These are phyloP conservation scores for Colletotrichum sp. DNA, from an alignment of 2,329 filamentous ascomycete species.

Conservation along the genomic window DNA sequence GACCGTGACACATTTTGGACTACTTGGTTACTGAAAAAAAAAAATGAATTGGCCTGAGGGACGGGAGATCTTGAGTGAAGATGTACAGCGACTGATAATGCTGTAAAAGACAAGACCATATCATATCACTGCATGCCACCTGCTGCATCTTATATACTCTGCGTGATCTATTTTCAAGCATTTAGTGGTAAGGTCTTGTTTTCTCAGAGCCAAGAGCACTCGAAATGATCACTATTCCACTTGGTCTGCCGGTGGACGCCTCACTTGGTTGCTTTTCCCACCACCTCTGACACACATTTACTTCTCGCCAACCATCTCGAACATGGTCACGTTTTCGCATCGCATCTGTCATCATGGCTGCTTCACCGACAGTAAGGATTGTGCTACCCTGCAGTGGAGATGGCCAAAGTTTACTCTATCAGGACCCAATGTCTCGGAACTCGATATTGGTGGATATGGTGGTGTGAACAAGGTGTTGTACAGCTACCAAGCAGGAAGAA, in stretches of 20 bases:
- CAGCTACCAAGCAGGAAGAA: not conserved
- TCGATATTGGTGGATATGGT: not conserved
- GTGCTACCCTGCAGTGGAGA: not conserved
- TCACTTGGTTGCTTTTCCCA: conserved; percentile 16
- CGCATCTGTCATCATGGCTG: not conserved
- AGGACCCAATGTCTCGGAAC: conserved; percentile 19
- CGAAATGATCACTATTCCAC: conserved; percentile 9
- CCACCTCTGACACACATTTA: not conserved
- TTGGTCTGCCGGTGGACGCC: conserved; percentile 18
- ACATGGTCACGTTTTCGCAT: not conserved
- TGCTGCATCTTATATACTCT: conserved; percentile 3
- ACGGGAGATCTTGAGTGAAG: not conserved
- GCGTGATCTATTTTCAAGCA: not conserved
- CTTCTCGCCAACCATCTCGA: conserved; percentile 15
- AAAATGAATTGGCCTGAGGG: not conserved
- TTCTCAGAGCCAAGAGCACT: not conserved
- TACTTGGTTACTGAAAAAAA: too few species aligned
- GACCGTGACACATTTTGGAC: conserved; percentile 57
- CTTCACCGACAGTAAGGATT: not conserved
- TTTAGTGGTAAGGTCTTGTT: not conserved
- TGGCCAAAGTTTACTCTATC: not conserved
- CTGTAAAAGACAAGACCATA: not conserved
- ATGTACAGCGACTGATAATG: not conserved
- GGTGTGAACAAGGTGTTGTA: not conserved
- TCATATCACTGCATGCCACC: not conserved